A percentile compares a stretch with the other conserved stretches of the same genome.
Evolutionary conservation across 768 basidiomycete species (phyloP).

Genomic region (Tricholoma sp.): DNA sequence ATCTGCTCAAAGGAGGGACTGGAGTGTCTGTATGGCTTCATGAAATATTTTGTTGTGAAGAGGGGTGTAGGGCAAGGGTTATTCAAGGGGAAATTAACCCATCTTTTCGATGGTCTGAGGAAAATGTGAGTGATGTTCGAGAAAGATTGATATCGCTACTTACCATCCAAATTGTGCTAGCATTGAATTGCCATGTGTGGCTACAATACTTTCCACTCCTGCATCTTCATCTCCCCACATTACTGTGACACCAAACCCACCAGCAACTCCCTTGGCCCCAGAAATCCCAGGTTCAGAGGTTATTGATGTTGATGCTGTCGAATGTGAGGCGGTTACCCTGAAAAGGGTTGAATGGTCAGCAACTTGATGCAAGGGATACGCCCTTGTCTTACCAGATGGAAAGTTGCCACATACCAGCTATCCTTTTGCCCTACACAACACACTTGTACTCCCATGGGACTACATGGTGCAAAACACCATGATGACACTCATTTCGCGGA

Average conservation of each 20-base stretch:
- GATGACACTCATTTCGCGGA: neutral
- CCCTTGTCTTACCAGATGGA: slow-evolving; percentile 15
- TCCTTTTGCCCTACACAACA: slow-evolving; percentile 20
- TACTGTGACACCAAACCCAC: neutral
- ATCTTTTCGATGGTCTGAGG: slow-evolving; percentile 14
- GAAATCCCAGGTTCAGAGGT: neutral
- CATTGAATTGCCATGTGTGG: neutral
- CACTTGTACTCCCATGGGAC: slow-evolving; percentile 17
- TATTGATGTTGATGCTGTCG: neutral
- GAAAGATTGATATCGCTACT: neutral
- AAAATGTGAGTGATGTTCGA: slow-evolving; percentile 3
- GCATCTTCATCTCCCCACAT: neutral
- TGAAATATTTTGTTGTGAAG: slow-evolving; percentile 17
- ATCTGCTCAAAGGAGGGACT: slow-evolving; percentile 13
- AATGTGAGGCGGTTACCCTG: neutral
- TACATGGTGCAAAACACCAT: slow-evolving; percentile 7
- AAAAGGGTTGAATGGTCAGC: neutral
- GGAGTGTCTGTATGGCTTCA: slow-evolving; percentile 14
- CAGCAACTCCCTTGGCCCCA: neutral
- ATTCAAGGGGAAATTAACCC: slow-evolving; percentile 22
- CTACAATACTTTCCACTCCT: too few relatives aligned
- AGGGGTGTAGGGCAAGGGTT: slow-evolving; percentile 17
- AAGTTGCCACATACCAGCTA: slow-evolving; percentile 18
- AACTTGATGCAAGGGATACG: slow-evolving; percentile 11
- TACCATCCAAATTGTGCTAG: neutral